Percentiles rank a stretch among this genome's conserved stretches.
Conservation (phyloP, 2,329 filamentous ascomycete genomes). For the Pseudogymnoascus verrucosus region DNA sequence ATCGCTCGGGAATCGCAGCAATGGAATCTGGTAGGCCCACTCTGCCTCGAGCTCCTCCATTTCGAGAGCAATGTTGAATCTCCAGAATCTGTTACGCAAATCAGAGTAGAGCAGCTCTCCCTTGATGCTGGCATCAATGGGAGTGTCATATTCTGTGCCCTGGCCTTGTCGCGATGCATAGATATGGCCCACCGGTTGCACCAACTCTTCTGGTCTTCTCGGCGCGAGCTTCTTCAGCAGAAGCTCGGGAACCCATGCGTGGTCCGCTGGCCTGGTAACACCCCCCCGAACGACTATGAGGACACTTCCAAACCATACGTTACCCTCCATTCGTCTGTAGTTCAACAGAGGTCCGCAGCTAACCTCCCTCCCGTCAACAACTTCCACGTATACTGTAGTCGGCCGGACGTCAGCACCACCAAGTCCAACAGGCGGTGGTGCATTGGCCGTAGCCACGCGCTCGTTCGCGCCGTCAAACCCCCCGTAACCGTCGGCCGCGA, state of each 20-base stretch:
- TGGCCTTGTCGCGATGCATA: constrained; percentile 17
- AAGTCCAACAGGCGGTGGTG: not conserved
- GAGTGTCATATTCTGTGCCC: constrained; percentile 11
- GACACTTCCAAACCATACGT: constrained; percentile 75
- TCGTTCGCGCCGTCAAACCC: not conserved
- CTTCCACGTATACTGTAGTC: not conserved
- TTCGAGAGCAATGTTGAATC: constrained; percentile 74
- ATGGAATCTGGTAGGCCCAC: constrained; percentile 71
- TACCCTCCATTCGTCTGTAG: constrained; percentile 64
- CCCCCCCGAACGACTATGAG: constrained; percentile 73
- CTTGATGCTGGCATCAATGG: constrained; percentile 36
- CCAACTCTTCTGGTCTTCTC: constrained; percentile 9
- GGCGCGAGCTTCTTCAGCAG: constrained; percentile 34
- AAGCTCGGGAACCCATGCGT: constrained; percentile 52
- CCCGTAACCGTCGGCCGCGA: constrained; percentile 30
- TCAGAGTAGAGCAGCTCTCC: constrained; percentile 58
- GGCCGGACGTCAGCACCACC: not conserved
- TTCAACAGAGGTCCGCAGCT: constrained; percentile 69
- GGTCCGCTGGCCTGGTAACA: constrained; percentile 37
- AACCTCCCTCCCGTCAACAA: constrained; percentile 43
- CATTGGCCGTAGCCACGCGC: not conserved
- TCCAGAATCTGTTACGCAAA: constrained; percentile 76
- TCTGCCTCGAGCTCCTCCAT: constrained; percentile 60
- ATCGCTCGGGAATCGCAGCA: constrained; percentile 51
- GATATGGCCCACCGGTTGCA: constrained; percentile 23